Base-by-base conservation (phyloP, 208 protist genomes). In the Tritrichomonas foetus region DNA sequence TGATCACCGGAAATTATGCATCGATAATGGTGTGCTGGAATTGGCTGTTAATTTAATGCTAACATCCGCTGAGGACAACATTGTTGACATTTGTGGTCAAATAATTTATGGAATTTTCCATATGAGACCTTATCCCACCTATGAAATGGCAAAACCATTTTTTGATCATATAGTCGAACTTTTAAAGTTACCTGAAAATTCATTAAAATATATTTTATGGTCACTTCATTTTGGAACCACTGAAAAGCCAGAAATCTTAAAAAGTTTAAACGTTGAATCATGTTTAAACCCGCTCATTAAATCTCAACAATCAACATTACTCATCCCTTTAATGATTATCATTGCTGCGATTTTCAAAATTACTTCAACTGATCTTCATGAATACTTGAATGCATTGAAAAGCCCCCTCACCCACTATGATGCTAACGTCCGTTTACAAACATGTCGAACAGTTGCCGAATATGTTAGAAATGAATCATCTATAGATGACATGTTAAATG, bases 101-200 rank as follows among this genome's bases (percentile, higher is more conserved):
- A 82, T 82, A 0, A 82, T 82, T 30, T 82, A 82, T 82, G 74
- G 74, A 36, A 82, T 82, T 33, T 82, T 82, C 16, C 74, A 82
- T 25, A 82, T 82, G 74, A 11, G 33, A 22, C 74, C 74, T 16
- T 30, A 47, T 3, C 74, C 74, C 1, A 50, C 74, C 3, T 8
- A 30, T 30, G 39, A 82, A 82, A 39, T 47, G 41, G 20, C 74
- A 50, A 39, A 82, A 50, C 74, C 74, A n/a, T 41, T 82, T 50
- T 82, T 82, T 50, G 74, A 30, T 22, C 9, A 49, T 30, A 47
- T 30, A 8, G 3, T 14, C 0, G 74, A 82, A n/a, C 33, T 82
- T 50, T 30, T 82, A 9, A 33, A 82, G 8, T 50, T 39, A 53
- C 33, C 47, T 47, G 39, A 50, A n/a, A 39, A 47, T 53, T 39